Evolutionary conservation across 176 grass and related monocot species (phyloP).

Genomic region (Musa itinerans): DNA sequence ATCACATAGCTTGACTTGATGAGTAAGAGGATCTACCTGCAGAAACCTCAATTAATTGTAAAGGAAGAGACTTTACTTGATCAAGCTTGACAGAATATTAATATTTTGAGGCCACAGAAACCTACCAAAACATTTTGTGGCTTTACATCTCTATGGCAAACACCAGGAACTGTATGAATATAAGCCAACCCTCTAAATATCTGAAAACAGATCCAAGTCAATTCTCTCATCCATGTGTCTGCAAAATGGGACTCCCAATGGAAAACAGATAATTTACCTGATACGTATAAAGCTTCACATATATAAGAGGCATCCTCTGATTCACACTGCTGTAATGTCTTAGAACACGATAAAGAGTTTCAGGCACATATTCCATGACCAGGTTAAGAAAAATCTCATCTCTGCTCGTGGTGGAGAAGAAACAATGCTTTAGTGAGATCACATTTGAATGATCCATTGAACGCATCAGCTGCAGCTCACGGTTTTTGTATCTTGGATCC

Average conservation of each 20-base stretch:
- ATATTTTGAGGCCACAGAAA: not conserved
- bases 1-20: constrained; percentile 18
- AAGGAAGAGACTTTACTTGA: not conserved
- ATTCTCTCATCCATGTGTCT: not conserved
- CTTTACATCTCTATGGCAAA: constrained; percentile 18
- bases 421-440: constrained; percentile 13
- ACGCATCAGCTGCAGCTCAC: constrained; percentile 13
- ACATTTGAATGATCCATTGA: constrained; percentile 17
- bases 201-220: not conserved
- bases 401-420: constrained; percentile 14
- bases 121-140: constrained; percentile 19
- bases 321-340: constrained; percentile 17
- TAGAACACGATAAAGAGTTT: constrained; percentile 12
- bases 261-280: not conserved
- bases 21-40: constrained; percentile 17
- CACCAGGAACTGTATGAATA: constrained; percentile 7
- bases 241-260: not conserved
- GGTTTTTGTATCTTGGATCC: constrained; percentile 15
- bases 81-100: not conserved
- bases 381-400: constrained; percentile 20
- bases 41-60: not conserved
- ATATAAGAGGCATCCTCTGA: constrained; percentile 15
- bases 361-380: constrained; percentile 18
- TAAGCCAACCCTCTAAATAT: constrained; percentile 12
- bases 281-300: constrained; percentile 16